Conservation (phyloP, 1,284 basidiomycete species). For the Ceratobasidium papillatum region DNA sequence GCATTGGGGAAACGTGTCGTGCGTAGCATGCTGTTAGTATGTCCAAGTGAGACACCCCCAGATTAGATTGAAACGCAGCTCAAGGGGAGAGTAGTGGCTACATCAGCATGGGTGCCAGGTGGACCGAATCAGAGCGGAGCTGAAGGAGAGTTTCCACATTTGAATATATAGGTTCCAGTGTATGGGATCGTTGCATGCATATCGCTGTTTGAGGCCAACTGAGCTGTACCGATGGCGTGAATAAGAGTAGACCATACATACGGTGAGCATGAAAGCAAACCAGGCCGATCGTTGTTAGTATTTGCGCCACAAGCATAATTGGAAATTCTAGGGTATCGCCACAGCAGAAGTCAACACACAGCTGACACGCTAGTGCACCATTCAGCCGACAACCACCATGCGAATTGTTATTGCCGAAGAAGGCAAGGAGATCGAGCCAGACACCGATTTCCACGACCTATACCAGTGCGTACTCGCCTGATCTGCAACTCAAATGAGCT, state of each 20-base stretch:
- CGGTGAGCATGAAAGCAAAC: too few species aligned
- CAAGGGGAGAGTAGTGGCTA: background rate
- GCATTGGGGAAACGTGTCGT: background rate
- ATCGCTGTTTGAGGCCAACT: background rate
- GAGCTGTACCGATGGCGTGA: background rate
- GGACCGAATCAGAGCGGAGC: background rate
- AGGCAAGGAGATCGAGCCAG: constrained; percentile 36
- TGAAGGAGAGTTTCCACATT: background rate
- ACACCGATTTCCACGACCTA: constrained; percentile 20
- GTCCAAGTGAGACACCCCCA: background rate
- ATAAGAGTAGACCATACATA: background rate
- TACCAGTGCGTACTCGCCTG: constrained; percentile 15
- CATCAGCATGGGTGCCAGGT: constrained; percentile 1
- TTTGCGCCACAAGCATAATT: constrained; percentile 7
- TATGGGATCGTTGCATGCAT: background rate
- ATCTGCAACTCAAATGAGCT: background rate
- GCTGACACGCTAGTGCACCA: constrained; percentile 2
- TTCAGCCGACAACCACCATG: constrained; percentile 28
- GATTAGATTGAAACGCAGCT: constrained; percentile 9
- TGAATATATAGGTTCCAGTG: background rate
- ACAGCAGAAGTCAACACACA: background rate
- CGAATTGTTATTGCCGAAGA: constrained; percentile 31
- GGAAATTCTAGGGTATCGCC: background rate
- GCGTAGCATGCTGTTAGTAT: background rate
- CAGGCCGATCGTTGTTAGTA: background rate